Base-by-base conservation (phyloP, 2,329 filamentous ascomycete genomes). In the Fusarium sarcochroum region DNA sequence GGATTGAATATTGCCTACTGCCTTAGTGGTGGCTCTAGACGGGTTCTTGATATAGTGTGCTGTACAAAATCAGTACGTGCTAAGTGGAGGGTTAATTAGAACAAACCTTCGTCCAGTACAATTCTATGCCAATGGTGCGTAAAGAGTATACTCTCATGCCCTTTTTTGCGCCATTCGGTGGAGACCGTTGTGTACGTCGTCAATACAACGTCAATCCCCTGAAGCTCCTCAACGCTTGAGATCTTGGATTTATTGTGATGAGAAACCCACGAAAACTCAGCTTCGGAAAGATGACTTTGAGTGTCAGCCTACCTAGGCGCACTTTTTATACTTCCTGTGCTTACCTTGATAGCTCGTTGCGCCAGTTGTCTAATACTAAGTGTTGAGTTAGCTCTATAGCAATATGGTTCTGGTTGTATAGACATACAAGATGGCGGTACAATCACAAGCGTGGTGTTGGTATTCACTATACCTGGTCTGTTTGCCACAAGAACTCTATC, bases 1-100 rank as follows among this genome's bases (percentile, higher is more conserved):
- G 0, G 79, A 72, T 1, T 78, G 57, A 2, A 85, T 68, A 9
- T 70, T 70, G 47, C 75, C 81, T 2, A 80, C 69, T 10, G 80
- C 80, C 42, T 30, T 27, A 15, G 23, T 30, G 5, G 25, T 50
- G 7, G 18, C 51, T 81, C 72, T 20, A 14, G 61, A 25, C 8
- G 20, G 21, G 7, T 15, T 50, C 17, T 30, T 38, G 34, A 50
- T 50, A 5, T 27, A 27, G n/a, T 50, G 47, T 7, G 47, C 47
- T 50, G 27, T 21, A 11, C 42, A 15, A 46, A 17, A 2, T 23
- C 23, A 23, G 23, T 23, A 23, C 23, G 23, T 23, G 23, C 23
- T 23, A 23, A 23, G 7, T 23, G 23, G 23, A 23, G 23, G 18
- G 15, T 14, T 23, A 37, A 20, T 48, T n/a, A 18, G 32, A 27